Percentiles rank a stretch among this genome's conserved stretches.
phyloP scores from a whole-genome alignment of 495 filamentous ascomycete species.

The Diplogelasinospora grovesii region DNA sequence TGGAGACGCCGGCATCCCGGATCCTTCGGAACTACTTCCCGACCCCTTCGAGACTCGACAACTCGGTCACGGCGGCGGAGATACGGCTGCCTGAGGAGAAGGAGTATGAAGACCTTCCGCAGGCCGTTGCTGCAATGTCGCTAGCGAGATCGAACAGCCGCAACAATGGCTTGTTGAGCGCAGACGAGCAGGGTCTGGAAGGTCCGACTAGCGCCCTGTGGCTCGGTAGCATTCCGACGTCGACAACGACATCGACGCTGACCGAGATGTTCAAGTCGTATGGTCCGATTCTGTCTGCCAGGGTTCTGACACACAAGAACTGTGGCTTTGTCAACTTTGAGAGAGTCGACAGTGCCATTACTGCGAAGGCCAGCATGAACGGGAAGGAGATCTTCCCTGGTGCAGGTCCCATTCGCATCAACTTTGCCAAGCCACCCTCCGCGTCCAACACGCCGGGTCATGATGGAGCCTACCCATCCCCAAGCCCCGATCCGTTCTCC shows the following conservation, averaged over 20 bases:
- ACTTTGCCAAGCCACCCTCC: slow-evolving; percentile 93
- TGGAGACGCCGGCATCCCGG: slow-evolving; percentile 73
- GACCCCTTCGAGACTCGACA: slow-evolving; percentile 76
- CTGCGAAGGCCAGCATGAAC: slow-evolving; percentile 79
- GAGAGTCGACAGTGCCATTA: slow-evolving; percentile 77
- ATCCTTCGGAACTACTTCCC: slow-evolving; percentile 74
- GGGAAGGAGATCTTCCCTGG: slow-evolving; percentile 98
- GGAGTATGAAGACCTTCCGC: slow-evolving; percentile 61
- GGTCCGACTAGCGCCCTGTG: slow-evolving; percentile 88
- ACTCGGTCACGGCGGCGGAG: slow-evolving; percentile 74
- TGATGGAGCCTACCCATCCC: slow-evolving; percentile 79
- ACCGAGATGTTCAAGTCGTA: slow-evolving; percentile 89
- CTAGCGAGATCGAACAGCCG: slow-evolving; percentile 56
- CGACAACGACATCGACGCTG: slow-evolving; percentile 87
- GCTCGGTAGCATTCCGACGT: slow-evolving; percentile 97
- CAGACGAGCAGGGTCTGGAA: slow-evolving; percentile 75
- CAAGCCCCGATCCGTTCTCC: slow-evolving; percentile 79
- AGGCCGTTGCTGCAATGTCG: slow-evolving; percentile 74
- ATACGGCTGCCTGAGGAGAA: slow-evolving; percentile 62
- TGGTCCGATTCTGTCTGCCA: slow-evolving; percentile 82
- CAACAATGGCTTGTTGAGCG: slow-evolving; percentile 48
- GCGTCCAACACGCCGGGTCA: slow-evolving; percentile 76
- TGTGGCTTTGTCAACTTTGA: slow-evolving; percentile 99
- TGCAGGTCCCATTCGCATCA: slow-evolving; percentile 88
- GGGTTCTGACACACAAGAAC: slow-evolving; percentile 97